Evolutionary conservation across 805 yeast genomes (phyloP).

Genomic region (Vanderwaltozyma verrucispora): DNA sequence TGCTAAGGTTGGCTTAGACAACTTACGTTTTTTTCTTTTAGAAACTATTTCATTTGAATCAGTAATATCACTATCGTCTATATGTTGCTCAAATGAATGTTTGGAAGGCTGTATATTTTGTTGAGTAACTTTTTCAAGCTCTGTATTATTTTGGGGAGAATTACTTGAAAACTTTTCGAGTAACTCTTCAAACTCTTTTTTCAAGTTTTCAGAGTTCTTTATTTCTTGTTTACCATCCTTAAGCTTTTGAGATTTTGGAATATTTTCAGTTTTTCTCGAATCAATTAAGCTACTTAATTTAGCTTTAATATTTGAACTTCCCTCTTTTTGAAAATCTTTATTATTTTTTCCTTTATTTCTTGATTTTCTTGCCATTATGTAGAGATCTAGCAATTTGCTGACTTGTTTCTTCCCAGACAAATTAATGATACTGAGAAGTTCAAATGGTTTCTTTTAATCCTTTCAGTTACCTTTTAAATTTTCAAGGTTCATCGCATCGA

Average conservation of each 20-base stretch:
- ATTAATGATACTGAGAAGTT: too few relatives aligned
- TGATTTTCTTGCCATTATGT: slow-evolving; percentile 1
- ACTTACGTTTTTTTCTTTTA: slow-evolving; percentile 42
- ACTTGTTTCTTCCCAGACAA: too few relatives aligned
- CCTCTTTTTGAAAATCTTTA: background rate
- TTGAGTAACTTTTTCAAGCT: too few relatives aligned
- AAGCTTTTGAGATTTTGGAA: background rate
- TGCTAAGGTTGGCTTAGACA: slow-evolving; percentile 54
- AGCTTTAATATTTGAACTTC: background rate
- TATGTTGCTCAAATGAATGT: background rate
- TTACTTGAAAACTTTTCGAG: background rate
- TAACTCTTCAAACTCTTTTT: background rate
- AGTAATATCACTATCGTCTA: background rate
- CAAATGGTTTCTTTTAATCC: too few relatives aligned
- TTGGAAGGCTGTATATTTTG: too few relatives aligned
- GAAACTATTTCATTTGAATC: slow-evolving; percentile 10
- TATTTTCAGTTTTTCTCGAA: background rate
- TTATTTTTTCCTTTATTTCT: background rate
- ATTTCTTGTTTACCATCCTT: background rate
- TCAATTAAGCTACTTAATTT: background rate
- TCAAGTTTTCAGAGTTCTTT: background rate
- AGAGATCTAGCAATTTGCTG: background rate
- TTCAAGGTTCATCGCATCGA: background rate
- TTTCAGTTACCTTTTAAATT: too few relatives aligned
- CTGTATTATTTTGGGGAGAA: too few relatives aligned